phyloP scores from a whole-genome alignment of 73 alveolate genomes.

The Tetrahymena borealis region DNA sequence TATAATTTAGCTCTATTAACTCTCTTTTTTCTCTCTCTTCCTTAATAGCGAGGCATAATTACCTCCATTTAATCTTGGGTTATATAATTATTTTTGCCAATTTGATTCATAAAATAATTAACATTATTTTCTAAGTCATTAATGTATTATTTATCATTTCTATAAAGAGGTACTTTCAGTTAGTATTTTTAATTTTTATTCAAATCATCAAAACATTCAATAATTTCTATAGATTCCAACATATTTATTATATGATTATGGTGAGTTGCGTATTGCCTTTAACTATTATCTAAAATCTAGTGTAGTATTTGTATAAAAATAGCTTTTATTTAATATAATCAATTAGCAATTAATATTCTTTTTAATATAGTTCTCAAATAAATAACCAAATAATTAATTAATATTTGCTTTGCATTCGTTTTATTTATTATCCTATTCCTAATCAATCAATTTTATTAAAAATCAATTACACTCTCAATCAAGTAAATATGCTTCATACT shows the following conservation, averaged over 20 bases:
- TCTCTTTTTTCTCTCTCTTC: background rate
- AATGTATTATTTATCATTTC: background rate
- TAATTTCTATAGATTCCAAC: background rate
- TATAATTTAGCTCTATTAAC: background rate
- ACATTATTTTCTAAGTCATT: background rate
- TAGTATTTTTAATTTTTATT: background rate
- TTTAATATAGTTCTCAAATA: too few species aligned
- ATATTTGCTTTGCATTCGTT: too few species aligned
- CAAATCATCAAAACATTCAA: background rate
- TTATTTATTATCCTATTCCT: too few species aligned
- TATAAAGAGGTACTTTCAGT: background rate
- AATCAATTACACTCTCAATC: too few species aligned
- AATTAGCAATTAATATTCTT: too few species aligned
- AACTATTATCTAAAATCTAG: too few species aligned
- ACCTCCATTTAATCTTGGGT: background rate
- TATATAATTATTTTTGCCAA: background rate
- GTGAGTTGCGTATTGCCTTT: too few species aligned
- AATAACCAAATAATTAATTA: too few species aligned
- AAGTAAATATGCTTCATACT: too few species aligned
- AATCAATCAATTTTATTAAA: too few species aligned
- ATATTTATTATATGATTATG: background rate
- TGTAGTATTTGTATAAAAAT: too few species aligned
- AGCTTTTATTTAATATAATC: too few species aligned
- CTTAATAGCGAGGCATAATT: background rate
- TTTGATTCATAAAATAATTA: background rate